Conservation (phyloP, 768 basidiomycete genomes). For the Trametes meyenii region DNA sequence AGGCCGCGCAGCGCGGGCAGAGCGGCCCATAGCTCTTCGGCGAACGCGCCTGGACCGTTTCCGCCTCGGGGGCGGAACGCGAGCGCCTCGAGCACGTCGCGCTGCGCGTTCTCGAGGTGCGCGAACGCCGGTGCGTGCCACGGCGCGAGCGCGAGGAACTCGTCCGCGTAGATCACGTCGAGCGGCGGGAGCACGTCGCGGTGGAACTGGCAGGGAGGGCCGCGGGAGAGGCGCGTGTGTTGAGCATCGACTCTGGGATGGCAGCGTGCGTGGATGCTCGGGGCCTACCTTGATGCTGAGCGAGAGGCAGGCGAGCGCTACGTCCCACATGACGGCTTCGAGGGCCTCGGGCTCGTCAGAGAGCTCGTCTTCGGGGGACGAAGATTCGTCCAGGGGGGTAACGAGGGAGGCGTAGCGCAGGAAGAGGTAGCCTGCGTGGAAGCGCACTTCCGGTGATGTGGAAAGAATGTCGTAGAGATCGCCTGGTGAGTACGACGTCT, state of each 20-base stretch:
- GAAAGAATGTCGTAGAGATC: constrained; percentile 57
- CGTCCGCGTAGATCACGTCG: constrained; percentile 50
- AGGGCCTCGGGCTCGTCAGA: constrained; percentile 9
- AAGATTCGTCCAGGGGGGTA: constrained; percentile 24
- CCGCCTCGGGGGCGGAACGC: constrained; percentile 52
- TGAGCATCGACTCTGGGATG: background rate
- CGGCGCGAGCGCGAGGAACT: constrained; percentile 55
- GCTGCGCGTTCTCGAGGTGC: constrained; percentile 63
- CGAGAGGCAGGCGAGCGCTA: constrained; percentile 59
- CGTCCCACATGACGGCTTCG: constrained; percentile 54
- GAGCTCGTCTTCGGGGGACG: background rate
- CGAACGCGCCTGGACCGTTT: constrained; percentile 45
- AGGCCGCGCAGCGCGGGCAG: constrained; percentile 53
- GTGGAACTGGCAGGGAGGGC: constrained; percentile 48
- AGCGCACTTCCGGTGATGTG: constrained; percentile 59
- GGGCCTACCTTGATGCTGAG: constrained; percentile 59
- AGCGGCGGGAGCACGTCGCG: constrained; percentile 64
- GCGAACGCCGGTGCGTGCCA: constrained; percentile 46
- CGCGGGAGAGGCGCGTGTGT: background rate
- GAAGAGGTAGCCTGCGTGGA: constrained; percentile 66
- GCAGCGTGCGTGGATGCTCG: background rate
- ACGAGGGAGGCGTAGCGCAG: constrained; percentile 55
- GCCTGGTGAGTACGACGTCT: constrained; percentile 21
- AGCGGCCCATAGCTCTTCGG: constrained; percentile 62
- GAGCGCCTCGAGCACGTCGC: constrained; percentile 53